Conservation (phyloP, 2,329 filamentous ascomycete species). For the Chalara sp. region DNA sequence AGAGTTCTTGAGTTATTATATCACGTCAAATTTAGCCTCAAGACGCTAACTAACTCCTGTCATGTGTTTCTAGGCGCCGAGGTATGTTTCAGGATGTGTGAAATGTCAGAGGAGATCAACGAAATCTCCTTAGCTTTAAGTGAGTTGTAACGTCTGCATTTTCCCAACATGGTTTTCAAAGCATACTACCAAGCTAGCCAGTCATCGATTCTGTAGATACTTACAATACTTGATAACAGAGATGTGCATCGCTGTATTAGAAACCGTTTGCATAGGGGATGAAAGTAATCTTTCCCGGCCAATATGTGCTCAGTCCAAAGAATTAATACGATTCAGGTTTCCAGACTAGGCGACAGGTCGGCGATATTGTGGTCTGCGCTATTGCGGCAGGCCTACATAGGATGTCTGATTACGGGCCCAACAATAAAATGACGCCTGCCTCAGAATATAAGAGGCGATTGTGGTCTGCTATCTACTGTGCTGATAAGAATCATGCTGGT, state of each 20-base stretch:
- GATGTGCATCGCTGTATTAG: slow-evolving; percentile 12
- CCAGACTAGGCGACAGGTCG: slow-evolving; percentile 13
- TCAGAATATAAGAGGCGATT: slow-evolving; percentile 22
- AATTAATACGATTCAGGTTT: slow-evolving; percentile 8
- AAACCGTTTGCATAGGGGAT: slow-evolving; percentile 19
- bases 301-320: too few species aligned
- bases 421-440: slow-evolving; percentile 16
- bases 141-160: too few species aligned
- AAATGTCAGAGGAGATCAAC: slow-evolving; percentile 8
- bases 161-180: too few species aligned
- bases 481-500: slow-evolving; percentile 18
- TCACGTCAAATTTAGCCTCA: too few species aligned
- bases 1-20: too few species aligned
- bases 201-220: too few species aligned
- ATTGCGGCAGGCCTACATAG: slow-evolving; percentile 22
- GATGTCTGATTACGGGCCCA: slow-evolving; percentile 15
- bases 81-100: slow-evolving; percentile 12
- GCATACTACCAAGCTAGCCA: too few species aligned
- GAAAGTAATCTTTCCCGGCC: slow-evolving; percentile 14
- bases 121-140: not conserved
- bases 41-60: too few species aligned
- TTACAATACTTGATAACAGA: too few species aligned
- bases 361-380: slow-evolving; percentile 18
- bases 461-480: slow-evolving; percentile 17
- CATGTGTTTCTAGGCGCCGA: not conserved